Evolutionary conservation across 805 yeast genomes (phyloP), one percentile per base, ranked within the genome.

Genomic region (Myxozyma nipponensis): DNA sequence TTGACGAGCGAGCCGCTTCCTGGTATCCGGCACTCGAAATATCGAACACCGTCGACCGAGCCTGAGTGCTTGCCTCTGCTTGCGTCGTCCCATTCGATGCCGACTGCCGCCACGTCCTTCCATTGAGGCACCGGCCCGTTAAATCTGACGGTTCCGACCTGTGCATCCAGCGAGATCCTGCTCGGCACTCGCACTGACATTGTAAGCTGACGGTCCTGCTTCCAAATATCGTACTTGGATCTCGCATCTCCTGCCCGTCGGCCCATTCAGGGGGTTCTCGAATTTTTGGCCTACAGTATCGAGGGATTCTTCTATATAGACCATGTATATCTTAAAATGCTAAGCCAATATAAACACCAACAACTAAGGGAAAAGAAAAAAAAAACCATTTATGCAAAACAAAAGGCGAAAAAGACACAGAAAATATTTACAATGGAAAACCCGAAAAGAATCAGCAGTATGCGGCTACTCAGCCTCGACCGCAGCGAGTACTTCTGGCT

Each of bases 41-140:
- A 86, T 46, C 63, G 59, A 0, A 66, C 60, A 0, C 83, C 86
- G 19, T 77, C 70, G 24, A 79, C 53, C 1, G 63, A 50, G 0
- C 98, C 98, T 54, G 77, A 69, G 63, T 89, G 80, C 60, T 82
- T 86, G 1, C 97, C 97, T 32, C 88, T 71, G 0, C 52, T 48
- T 0, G 74, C 67, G 40, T 79, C 71, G 63, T 90, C 97, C 96
- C 96, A 90, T 65, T 90, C 96, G 2, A 90, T 74, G 0, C 97
- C 97, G 13, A 78, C 65, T 0, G 91, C 88, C 1, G 57, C 37
- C 0, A 65, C 69, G 7, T 65, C 63, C 0, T 77, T 75, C 96
- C 96, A 88, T 10, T 69, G 72, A 0, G 82, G 80, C 0, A 88
- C 66, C 2, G 44, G 39, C 0, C 96, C 96, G 1, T 75, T 62